These are phyloP conservation scores for Boletus coccyginus DNA, from an alignment of 768 basidiomycete species.

Conservation along the genomic window DNA sequence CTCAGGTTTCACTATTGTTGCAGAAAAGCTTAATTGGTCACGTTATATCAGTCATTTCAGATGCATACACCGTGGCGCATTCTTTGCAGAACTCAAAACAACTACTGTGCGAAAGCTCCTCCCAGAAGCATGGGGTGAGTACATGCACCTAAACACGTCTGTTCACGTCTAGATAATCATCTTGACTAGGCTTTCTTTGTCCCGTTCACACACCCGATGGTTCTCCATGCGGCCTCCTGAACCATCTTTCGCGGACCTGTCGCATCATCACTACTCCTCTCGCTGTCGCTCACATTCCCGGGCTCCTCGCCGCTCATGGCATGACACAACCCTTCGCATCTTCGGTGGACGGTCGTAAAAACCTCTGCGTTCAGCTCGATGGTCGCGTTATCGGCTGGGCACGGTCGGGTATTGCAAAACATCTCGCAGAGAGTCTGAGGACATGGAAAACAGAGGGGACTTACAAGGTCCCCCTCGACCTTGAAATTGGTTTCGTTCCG, in stretches of 20 bases:
- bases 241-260: conserved; percentile 93
- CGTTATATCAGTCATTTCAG: conserved; percentile 98
- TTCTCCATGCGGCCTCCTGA: conserved; percentile 94
- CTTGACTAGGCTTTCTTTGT: conserved; percentile 79
- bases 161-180: conserved; percentile 7
- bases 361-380: conserved; percentile 91
- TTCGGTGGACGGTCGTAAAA: conserved; percentile 76
- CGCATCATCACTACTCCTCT: conserved; percentile 82
- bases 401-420: conserved; percentile 62
- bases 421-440: conserved; percentile 82
- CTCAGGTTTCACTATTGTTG: conserved; percentile 98
- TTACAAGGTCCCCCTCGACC: conserved; percentile 81
- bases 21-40: conserved; percentile 98
- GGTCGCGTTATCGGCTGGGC: conserved; percentile 96
- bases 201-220: conserved; percentile 99
- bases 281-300: conserved; percentile 73
- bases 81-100: conserved; percentile 98
- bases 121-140: conserved; percentile 95
- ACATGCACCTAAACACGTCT: neutral
- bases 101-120: conserved; percentile 95
- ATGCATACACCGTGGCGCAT: conserved; percentile 97
- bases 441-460: conserved; percentile 92
- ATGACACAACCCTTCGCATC: conserved; percentile 90
- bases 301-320: conserved; percentile 79
- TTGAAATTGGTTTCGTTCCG: conserved; percentile 93